Base-by-base conservation (phyloP, 129 eudicot species). In the Flaveria bidentis region DNA sequence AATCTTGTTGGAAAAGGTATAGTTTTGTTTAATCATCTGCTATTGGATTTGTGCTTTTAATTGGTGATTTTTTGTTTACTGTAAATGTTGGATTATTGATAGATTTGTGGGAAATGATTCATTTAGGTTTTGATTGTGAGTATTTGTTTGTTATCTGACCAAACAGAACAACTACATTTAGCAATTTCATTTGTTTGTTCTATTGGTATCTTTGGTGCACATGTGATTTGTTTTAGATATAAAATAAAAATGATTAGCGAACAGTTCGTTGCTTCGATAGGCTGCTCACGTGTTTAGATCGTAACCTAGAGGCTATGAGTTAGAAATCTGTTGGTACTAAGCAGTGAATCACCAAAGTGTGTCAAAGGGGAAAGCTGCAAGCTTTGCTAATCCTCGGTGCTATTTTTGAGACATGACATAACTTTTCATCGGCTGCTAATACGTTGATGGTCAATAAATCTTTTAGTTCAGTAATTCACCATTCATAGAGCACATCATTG, bases 1-100 rank as follows among this genome's bases (percentile, higher is more conserved):
- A 41, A 9, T 3, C 36, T 26, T 44, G 16, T 28, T 12, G 22
- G 44, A 73, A 11, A 72, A 79, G 84, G 84, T 80, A 80, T 42
- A 17, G 2, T 53, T 6, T 30, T 39, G 61, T 44, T 33, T n/a
- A 45, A 55, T 45, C 66, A 53, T 80, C 13, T 30, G 23, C 49
- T 44, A 6, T 52, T 51, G 58, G 66, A 49, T 79, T 62, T 62
- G 49, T 36, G 50, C 45, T 36, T 11, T 72, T 15, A 15, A 33
- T 20, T 79, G 45, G 23, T 30, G 41, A 13, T 18, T 49, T 15
- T 4, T 22, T 63, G 45, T 63, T 16, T 63, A 16, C 22, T 63
- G 68, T 30, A 63, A 61, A 25, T 61, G 17, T 50, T 72, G 33
- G 15, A 14, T 72, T 13, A 9, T 17, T 71, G 39, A 33, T 33